Conservation (phyloP, 805 yeast genomes). For the Spathaspora hagerdaliae region DNA sequence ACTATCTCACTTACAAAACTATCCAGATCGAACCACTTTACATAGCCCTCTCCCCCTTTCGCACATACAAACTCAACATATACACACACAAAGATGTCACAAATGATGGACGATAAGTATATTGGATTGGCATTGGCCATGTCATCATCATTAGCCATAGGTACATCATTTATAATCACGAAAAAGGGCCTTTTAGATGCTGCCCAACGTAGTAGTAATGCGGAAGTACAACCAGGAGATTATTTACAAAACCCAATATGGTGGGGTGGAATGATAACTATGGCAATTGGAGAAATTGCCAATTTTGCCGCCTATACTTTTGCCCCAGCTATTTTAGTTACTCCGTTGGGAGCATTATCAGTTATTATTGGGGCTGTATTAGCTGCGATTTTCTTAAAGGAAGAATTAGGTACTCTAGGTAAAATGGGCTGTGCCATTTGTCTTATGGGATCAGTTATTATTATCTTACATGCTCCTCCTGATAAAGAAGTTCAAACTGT, state of each 20-base stretch:
- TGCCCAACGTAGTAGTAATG: slow-evolving; percentile 49
- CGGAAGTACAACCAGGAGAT: slow-evolving; percentile 62
- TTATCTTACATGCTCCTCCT: slow-evolving; percentile 90
- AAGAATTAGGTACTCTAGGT: slow-evolving; percentile 83
- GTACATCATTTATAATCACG: slow-evolving; percentile 84
- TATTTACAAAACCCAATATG: slow-evolving; percentile 82
- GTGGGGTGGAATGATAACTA: slow-evolving; percentile 90
- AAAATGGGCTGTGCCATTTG: slow-evolving; percentile 93
- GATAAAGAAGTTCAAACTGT: slow-evolving; percentile 86
- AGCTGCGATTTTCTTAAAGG: slow-evolving; percentile 80
- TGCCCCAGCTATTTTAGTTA: slow-evolving; percentile 90
- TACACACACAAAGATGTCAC: not conserved
- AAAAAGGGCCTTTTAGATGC: slow-evolving; percentile 80
- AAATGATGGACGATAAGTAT: slow-evolving; percentile 72
- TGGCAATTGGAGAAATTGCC: slow-evolving; percentile 91
- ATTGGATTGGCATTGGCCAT: slow-evolving; percentile 87
- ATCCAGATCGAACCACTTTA: no score
- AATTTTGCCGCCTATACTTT: slow-evolving; percentile 93
- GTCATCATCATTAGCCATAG: slow-evolving; percentile 83
- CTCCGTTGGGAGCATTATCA: slow-evolving; percentile 87
- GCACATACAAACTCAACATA: not conserved
- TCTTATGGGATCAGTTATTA: slow-evolving; percentile 80
- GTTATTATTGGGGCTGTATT: slow-evolving; percentile 90
- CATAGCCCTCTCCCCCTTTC: no score
- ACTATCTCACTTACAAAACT: no score